phyloP scores from a whole-genome alignment of 495 filamentous ascomycete genomes.

The Mytilinidion resinicola region DNA sequence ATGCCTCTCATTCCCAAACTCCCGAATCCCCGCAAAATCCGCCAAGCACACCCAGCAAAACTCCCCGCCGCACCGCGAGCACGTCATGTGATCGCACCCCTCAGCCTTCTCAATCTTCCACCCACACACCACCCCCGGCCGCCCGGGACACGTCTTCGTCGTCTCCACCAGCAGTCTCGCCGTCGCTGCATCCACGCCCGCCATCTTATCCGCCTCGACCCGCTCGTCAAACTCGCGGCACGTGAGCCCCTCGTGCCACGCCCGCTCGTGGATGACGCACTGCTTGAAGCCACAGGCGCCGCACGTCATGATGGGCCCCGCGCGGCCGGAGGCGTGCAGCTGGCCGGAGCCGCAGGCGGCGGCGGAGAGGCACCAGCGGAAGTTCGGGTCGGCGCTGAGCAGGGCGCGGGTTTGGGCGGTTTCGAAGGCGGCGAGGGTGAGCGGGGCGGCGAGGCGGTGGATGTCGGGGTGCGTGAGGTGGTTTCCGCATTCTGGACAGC shows the following conservation, averaged over 20 bases:
- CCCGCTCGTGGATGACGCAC: conserved; percentile 33
- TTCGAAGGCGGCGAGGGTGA: conserved; percentile 5
- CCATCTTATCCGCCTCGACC: neutral
- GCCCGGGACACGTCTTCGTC: conserved; percentile 22
- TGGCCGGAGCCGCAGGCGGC: conserved; percentile 9
- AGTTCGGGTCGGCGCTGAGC: neutral
- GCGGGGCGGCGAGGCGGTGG: neutral
- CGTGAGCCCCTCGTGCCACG: conserved; percentile 34
- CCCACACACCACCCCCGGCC: conserved; percentile 12
- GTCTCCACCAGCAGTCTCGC: conserved; percentile 11
- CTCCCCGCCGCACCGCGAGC: conserved; percentile 15
- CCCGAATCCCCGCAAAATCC: neutral
- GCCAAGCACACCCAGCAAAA: conserved; percentile 29
- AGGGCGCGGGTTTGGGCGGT: neutral
- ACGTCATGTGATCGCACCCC: conserved; percentile 32
- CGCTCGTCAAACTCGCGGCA: conserved; percentile 34
- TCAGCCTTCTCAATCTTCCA: conserved; percentile 29
- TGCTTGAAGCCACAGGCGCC: conserved; percentile 29
- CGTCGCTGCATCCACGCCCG: conserved; percentile 15
- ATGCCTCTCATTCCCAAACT: conserved; percentile 1
- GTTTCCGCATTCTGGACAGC: conserved; percentile 11
- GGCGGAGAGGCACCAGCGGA: conserved; percentile 1
- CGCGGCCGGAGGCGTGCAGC: neutral
- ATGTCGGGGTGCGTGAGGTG: neutral
- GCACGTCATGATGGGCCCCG: conserved; percentile 26